Conservation (phyloP, 768 basidiomycete species). For the Tephrocybe sp. region DNA sequence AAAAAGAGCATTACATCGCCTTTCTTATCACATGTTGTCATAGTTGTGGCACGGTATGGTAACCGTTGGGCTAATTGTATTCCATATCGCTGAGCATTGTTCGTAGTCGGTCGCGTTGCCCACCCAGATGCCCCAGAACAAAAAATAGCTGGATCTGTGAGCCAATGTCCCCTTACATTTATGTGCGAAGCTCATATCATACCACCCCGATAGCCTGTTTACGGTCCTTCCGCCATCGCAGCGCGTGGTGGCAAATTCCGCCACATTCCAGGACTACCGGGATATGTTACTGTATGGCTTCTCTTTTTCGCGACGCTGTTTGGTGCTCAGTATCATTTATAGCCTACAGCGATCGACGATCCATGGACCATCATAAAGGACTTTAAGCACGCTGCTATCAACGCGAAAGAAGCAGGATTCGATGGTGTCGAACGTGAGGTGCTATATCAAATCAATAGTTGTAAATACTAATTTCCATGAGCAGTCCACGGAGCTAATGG, state of each 20-base stretch:
- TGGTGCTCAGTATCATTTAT: no score
- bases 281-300: constrained; percentile 43
- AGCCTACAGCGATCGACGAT: constrained; percentile 44
- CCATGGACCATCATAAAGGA: constrained; percentile 36
- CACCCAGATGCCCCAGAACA: constrained; percentile 42
- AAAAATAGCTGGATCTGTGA: constrained; percentile 32
- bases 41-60: constrained; percentile 40
- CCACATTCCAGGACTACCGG: constrained; percentile 34
- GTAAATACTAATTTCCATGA: neutral
- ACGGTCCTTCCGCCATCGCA: constrained; percentile 43
- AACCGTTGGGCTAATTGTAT: neutral
- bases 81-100: neutral
- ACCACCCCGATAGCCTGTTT: no score
- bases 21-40: neutral
- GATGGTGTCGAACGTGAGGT: constrained; percentile 53
- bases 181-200: no score
- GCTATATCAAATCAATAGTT: neutral
- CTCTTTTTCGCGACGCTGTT: no score
- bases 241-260: constrained; percentile 43
- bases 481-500: constrained; percentile 45
- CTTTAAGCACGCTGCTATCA: constrained; percentile 44
- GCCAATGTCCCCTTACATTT: neutral
- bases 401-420: constrained; percentile 54
- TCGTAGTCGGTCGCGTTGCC: constrained; percentile 32
- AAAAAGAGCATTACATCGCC: neutral